phyloP scores from a whole-genome alignment of 2,329 filamentous ascomycete genomes.

The Elsinoe arachidis region DNA sequence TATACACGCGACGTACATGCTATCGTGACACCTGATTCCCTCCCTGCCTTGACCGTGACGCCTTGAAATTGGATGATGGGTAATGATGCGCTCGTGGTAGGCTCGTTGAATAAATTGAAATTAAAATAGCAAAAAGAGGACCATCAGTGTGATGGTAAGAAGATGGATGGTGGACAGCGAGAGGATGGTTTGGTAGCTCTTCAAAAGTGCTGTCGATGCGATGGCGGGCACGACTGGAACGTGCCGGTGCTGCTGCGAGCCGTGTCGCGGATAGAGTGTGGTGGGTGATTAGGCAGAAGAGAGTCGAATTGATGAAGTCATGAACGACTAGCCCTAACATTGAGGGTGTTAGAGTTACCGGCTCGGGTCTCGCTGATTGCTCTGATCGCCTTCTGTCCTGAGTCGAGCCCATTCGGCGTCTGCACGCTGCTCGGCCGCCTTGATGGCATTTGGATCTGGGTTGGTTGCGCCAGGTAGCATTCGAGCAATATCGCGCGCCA shows the following conservation, averaged over 20 bases:
- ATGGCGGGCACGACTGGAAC: not conserved
- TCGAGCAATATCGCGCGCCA: slow-evolving; percentile 63
- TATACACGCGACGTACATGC: slow-evolving; percentile 5
- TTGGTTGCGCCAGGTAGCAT: slow-evolving; percentile 46
- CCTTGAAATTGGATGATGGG: not conserved
- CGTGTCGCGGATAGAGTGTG: not conserved
- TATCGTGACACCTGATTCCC: not conserved
- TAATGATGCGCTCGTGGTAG: not conserved
- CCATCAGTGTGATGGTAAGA: not conserved
- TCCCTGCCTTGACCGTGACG: not conserved
- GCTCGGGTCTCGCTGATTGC: slow-evolving; percentile 4
- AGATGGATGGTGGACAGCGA: not conserved
- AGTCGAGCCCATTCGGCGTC: slow-evolving; percentile 20
- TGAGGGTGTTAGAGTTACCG: not conserved
- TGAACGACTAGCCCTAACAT: not conserved
- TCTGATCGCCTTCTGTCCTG: slow-evolving; percentile 2
- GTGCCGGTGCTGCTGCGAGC: not conserved
- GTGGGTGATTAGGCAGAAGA: too few relatives aligned
- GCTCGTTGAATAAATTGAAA: not conserved
- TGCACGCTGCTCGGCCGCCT: slow-evolving; percentile 38
- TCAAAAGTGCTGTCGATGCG: slow-evolving; percentile 1
- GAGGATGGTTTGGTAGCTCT: not conserved
- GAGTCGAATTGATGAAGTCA: not conserved
- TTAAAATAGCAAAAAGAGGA: not conserved
- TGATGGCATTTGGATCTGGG: slow-evolving; percentile 38